Conservation (phyloP, 345 rosid species). For the Boechera divaricarpa region DNA sequence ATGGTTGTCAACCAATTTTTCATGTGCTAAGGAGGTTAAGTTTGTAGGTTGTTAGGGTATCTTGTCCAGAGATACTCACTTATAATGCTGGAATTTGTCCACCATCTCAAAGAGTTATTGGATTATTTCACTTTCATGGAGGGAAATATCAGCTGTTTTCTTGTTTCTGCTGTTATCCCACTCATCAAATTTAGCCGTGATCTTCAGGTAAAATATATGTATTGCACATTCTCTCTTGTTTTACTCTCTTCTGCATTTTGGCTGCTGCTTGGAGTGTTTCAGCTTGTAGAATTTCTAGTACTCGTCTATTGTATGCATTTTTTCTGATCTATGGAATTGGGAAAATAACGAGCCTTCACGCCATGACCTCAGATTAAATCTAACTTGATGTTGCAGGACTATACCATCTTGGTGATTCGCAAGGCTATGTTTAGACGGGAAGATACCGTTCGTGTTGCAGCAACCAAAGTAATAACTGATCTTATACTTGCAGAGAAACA, state of each 20-base stretch:
- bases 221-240: slow-evolving; percentile 12
- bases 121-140: slow-evolving; percentile 79
- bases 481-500: slow-evolving; percentile 76
- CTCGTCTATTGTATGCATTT: background rate
- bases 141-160: slow-evolving; percentile 62
- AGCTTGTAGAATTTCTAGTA: background rate
- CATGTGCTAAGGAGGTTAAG: slow-evolving; percentile 33
- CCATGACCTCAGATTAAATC: slow-evolving; percentile 5
- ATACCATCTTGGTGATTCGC: slow-evolving; percentile 70
- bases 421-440: slow-evolving; percentile 91
- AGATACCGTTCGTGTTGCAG: slow-evolving; percentile 76
- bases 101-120: slow-evolving; percentile 80
- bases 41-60: slow-evolving; percentile 65
- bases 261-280: slow-evolving; percentile 22
- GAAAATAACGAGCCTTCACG: background rate
- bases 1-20: slow-evolving; percentile 15
- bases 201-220: slow-evolving; percentile 59
- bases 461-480: slow-evolving; percentile 61
- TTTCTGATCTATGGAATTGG: slow-evolving; percentile 15
- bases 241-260: slow-evolving; percentile 7
- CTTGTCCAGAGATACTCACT: slow-evolving; percentile 64
- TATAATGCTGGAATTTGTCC: slow-evolving; percentile 66
- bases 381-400: slow-evolving; percentile 56
- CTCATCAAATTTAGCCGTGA: slow-evolving; percentile 68
- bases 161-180: slow-evolving; percentile 69